Conservation (phyloP, 129 eudicot genomes). For the Glebionis coronaria region DNA sequence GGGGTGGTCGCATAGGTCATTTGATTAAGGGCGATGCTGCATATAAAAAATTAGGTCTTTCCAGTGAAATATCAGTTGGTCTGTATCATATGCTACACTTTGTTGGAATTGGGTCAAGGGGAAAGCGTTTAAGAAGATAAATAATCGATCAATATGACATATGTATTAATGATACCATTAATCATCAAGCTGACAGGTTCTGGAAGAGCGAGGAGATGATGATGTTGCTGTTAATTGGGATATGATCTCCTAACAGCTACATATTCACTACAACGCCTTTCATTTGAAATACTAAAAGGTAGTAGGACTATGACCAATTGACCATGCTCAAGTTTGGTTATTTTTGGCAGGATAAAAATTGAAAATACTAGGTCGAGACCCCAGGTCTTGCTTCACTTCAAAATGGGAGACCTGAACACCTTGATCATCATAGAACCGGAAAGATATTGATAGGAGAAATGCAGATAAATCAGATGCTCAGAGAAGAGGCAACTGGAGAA, state of each 20-base stretch:
- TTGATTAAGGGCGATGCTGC: too few species aligned
- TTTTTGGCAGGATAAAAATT: slow-evolving; percentile 48
- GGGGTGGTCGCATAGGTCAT: too few species aligned
- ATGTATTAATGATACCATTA: slow-evolving; percentile 13
- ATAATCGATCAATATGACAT: background rate
- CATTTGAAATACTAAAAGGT: too few species aligned
- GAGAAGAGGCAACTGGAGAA: slow-evolving; percentile 74
- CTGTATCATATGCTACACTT: background rate
- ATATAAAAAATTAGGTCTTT: too few species aligned
- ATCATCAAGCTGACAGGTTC: slow-evolving; percentile 52
- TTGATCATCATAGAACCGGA: slow-evolving; percentile 47
- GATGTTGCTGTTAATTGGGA: slow-evolving; percentile 43
- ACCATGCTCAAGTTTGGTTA: background rate
- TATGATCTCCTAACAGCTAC: slow-evolving; percentile 49
- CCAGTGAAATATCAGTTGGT: too few species aligned
- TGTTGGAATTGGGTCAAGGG: background rate
- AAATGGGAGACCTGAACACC: slow-evolving; percentile 47
- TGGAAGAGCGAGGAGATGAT: slow-evolving; percentile 77
- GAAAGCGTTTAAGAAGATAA: background rate
- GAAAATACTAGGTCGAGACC: slow-evolving; percentile 36
- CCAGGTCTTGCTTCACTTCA: slow-evolving; percentile 36
- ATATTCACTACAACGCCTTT: background rate
- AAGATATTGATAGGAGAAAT: slow-evolving; percentile 51
- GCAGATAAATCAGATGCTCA: too few species aligned
- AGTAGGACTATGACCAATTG: too few species aligned